Percentiles rank a stretch among this genome's conserved stretches.
These are phyloP conservation scores for Fusarium sp. DNA, from an alignment of 2,329 filamentous ascomycete genomes.

Conservation along the genomic window DNA sequence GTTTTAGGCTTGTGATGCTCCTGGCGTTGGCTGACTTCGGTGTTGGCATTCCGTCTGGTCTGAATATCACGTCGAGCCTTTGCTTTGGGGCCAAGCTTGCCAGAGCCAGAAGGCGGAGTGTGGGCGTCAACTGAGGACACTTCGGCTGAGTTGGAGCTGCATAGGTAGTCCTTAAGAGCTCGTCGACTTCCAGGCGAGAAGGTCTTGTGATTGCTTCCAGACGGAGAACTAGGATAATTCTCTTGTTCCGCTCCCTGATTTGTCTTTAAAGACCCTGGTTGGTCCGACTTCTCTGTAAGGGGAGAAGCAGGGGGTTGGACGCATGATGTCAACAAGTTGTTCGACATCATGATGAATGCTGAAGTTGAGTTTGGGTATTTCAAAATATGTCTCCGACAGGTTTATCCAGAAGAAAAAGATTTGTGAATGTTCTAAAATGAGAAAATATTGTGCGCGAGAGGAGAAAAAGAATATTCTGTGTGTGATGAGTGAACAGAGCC, in stretches of 20 bases:
- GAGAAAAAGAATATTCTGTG: background rate
- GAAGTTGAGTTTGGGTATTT: background rate
- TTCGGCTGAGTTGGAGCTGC: constrained; percentile 5
- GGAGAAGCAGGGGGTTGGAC: constrained; percentile 32
- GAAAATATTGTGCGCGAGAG: background rate
- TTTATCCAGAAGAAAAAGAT: background rate
- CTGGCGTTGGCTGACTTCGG: background rate
- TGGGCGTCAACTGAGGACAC: constrained; percentile 28
- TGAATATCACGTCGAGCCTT: background rate
- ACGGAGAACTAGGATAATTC: background rate
- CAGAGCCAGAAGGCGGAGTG: constrained; percentile 22
- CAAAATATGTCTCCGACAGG: background rate
- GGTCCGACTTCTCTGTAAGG: constrained; percentile 22
- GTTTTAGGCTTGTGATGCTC: background rate
- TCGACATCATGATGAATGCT: constrained; percentile 15
- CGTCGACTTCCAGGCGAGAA: constrained; percentile 5
- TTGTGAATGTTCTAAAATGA: background rate
- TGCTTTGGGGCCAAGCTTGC: background rate
- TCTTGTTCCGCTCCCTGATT: background rate
- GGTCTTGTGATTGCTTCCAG: background rate
- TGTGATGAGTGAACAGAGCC: background rate
- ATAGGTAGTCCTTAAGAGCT: constrained; percentile 1
- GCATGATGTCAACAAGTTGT: constrained; percentile 14
- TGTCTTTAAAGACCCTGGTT: background rate
- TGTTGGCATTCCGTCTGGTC: background rate